A percentile compares a stretch with the other conserved stretches of the same genome.
Conservation (phyloP, 2,329 filamentous ascomycete species). For the Claviceps sp. region DNA sequence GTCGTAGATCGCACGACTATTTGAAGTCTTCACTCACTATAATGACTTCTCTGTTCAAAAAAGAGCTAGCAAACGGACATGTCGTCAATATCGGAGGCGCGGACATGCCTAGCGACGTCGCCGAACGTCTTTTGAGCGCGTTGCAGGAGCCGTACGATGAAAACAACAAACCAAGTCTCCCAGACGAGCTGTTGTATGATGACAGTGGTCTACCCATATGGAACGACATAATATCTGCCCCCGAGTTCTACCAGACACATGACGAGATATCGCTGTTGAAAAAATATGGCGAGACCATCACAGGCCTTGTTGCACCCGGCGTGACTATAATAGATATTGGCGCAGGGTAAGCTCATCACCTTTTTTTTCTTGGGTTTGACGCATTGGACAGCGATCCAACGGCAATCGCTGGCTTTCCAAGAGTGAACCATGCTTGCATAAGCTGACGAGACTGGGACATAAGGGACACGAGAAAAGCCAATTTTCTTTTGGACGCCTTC, state of each 20-base stretch:
- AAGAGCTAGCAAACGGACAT: conserved; percentile 14
- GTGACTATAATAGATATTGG: conserved; percentile 27
- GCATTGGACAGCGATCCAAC: neutral
- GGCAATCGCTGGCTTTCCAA: neutral
- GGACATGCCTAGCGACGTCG: conserved; percentile 17
- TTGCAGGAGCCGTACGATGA: conserved; percentile 14
- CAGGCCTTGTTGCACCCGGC: conserved; percentile 14
- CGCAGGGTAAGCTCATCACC: conserved; percentile 21
- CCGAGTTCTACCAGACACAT: conserved; percentile 27
- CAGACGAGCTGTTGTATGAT: conserved; percentile 27
- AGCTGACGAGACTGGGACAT: neutral
- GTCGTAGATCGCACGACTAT: neutral
- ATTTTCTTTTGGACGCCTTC: conserved; percentile 22
- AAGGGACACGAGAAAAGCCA: conserved; percentile 28
- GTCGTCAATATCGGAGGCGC: conserved; percentile 27
- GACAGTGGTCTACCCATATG: conserved; percentile 25
- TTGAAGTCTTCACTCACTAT: neutral
- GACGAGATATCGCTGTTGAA: conserved; percentile 26
- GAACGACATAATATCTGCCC: conserved; percentile 26
- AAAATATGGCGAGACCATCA: conserved; percentile 21
- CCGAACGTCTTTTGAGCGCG: conserved; percentile 13
- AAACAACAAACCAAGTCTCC: conserved; percentile 17
- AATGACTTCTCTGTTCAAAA: neutral
- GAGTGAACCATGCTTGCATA: neutral
- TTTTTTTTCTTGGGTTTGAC: conserved; percentile 1